Evolutionary conservation across 352 stramenopile genomes (phyloP).

Genomic region (Phytophthora boehmeriae): DNA sequence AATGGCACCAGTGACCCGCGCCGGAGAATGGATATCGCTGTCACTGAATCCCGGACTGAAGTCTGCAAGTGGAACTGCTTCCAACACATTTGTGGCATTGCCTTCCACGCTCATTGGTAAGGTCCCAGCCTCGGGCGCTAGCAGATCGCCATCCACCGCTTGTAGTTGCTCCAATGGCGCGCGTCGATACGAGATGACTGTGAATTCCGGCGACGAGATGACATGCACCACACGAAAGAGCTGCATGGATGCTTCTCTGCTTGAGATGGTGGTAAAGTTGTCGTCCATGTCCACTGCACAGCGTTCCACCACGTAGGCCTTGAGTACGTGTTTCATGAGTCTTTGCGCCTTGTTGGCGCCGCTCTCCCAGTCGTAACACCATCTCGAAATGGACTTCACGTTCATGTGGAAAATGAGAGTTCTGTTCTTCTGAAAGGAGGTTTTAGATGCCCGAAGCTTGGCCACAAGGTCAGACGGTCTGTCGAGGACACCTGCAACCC

Average conservation of each 20-base stretch:
- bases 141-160: conserved; percentile 10
- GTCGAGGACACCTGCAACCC: conserved; percentile 47
- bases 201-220: neutral
- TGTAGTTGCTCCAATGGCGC: neutral
- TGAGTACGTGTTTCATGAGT: neutral
- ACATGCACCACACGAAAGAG: neutral
- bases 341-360: conserved; percentile 1
- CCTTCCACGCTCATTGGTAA: neutral
- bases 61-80: too few relatives aligned
- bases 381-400: neutral
- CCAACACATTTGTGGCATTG: neutral
- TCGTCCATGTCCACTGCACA: conserved; percentile 1
- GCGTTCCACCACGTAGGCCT: neutral
- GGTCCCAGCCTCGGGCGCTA: neutral
- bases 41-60: too few relatives aligned
- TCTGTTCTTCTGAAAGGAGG: neutral
- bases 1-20: too few relatives aligned
- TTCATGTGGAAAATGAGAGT: neutral
- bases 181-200: neutral
- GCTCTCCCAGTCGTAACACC: conserved; percentile 3
- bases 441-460: conserved; percentile 4
- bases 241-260: neutral
- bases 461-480: conserved; percentile 27
- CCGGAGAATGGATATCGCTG: neutral
- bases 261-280: neutral